These are phyloP conservation scores for Pyrenula massariospora DNA, from an alignment of 495 filamentous ascomycete species.

Conservation along the genomic window DNA sequence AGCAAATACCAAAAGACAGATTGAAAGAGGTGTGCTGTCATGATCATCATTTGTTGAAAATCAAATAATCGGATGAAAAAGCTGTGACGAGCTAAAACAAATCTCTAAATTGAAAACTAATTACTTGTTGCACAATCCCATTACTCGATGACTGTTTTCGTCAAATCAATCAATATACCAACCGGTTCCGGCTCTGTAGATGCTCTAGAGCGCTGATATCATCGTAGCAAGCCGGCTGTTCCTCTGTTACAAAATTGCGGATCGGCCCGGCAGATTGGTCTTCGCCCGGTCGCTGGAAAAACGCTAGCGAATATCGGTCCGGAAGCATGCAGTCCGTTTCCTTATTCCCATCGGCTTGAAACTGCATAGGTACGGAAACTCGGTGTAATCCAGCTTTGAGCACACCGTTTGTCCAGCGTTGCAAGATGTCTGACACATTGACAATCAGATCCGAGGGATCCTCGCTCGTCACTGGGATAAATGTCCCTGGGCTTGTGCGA, in stretches of 20 bases:
- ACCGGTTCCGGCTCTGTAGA: neutral
- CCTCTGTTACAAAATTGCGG: neutral
- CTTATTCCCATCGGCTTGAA: neutral
- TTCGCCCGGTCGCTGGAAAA: neutral
- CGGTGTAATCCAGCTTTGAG: constrained; percentile 6
- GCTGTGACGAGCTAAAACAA: too few species aligned
- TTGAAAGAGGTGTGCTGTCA: too few species aligned
- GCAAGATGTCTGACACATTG: constrained; percentile 3
- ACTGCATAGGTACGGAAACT: constrained; percentile 1
- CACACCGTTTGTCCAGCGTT: constrained; percentile 8
- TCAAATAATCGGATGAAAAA: too few species aligned
- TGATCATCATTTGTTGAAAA: too few species aligned
- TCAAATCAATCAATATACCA: too few species aligned
- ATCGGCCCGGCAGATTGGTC: neutral
- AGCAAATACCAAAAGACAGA: too few species aligned
- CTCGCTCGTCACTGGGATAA: constrained; percentile 9
- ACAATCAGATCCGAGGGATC: neutral
- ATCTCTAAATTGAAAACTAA: too few species aligned
- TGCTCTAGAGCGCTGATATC: neutral
- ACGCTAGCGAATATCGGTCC: neutral
- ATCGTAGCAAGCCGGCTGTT: neutral
- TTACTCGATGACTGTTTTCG: too few species aligned
- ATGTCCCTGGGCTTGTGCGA: constrained; percentile 12
- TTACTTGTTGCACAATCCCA: too few species aligned
- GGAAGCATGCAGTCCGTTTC: neutral